Evolutionary conservation across 2,329 filamentous ascomycete species (phyloP), one percentile per base, ranked within the genome.

Genomic region (Dactylellina cionopaga): DNA sequence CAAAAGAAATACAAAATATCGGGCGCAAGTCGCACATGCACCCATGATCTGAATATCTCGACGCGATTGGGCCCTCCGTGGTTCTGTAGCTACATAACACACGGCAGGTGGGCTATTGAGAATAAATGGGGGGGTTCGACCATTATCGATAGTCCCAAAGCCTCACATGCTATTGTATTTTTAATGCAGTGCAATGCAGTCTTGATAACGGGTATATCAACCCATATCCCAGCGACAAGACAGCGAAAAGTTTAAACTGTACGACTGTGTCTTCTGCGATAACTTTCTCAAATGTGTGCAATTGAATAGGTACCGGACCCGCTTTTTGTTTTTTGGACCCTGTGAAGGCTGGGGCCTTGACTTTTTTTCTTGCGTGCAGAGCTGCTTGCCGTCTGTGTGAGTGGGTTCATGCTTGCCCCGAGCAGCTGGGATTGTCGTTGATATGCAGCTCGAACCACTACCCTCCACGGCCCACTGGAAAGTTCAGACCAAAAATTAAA

Each of bases 401-500:
- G 59, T 55, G 43, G 25, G n/a, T 66, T 37, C 11, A 25, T 56
- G 43, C 49, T 65, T 56, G 24, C 35, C 47, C 60, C 60, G 31
- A 65, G 19, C 17, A 17, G 35, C 60, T 49, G 60, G 60, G 51
- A 54, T 64, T 56, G 19, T 46, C 59, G 56, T 62, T 54, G 54
- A 44, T 43, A 19, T 62, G 39, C 39, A 62, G 39, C 44, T 51
- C 24, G 10, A 37, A 43, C 37, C 49, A 44, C 29, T 24, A 47
- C 33, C 15, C 39, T 46, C 27, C 64, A 9, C 33, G 54, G 27
- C 59, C 59, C 44, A 65, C 55, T 37, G 13, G 35, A 65, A 65
- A 65, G 68, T 72, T 72, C 68, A 65, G 68, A 65, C 59, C 59
- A 59, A 60, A 58, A 54, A 33, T 35, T 29, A 58, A 64, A 10